phyloP scores from a whole-genome alignment of 2,329 filamentous ascomycete genomes.

The Colletotrichum navitas region DNA sequence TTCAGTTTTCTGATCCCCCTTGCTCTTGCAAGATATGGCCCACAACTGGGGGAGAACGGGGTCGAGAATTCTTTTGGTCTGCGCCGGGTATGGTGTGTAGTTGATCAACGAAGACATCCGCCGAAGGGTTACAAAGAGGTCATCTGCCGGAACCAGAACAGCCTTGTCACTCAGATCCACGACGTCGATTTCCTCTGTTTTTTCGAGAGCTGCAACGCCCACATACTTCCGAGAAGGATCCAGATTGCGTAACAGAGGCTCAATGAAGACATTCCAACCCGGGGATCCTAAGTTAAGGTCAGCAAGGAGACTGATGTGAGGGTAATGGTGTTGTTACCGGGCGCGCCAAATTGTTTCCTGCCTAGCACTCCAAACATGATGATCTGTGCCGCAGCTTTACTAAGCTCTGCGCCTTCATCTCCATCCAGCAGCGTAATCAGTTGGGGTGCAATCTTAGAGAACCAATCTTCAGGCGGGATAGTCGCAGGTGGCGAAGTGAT shows the following conservation, averaged over 20 bases:
- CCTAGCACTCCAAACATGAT: slow-evolving; percentile 77
- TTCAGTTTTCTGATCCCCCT: slow-evolving; percentile 50
- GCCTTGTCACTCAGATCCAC: slow-evolving; percentile 59
- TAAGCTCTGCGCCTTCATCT: slow-evolving; percentile 66
- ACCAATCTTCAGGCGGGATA: slow-evolving; percentile 70
- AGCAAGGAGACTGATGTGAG: slow-evolving; percentile 30
- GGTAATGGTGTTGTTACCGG: slow-evolving; percentile 56
- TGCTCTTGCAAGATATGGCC: slow-evolving; percentile 68
- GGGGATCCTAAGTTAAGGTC: slow-evolving; percentile 56
- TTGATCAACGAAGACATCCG: slow-evolving; percentile 68
- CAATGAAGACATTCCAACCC: slow-evolving; percentile 73
- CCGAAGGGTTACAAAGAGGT: slow-evolving; percentile 64
- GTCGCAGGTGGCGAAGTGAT: slow-evolving; percentile 70
- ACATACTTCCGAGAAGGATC: slow-evolving; percentile 56
- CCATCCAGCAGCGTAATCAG: slow-evolving; percentile 73
- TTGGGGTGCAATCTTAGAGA: slow-evolving; percentile 70
- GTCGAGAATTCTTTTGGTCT: slow-evolving; percentile 71
- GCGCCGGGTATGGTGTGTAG: slow-evolving; percentile 75
- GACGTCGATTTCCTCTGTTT: slow-evolving; percentile 49
- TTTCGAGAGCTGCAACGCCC: slow-evolving; percentile 34
- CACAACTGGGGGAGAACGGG: slow-evolving; percentile 73
- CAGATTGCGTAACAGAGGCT: slow-evolving; percentile 67
- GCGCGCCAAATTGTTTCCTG: slow-evolving; percentile 72
- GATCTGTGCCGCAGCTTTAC: slow-evolving; percentile 70
- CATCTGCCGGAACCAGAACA: slow-evolving; percentile 60